Conservation (phyloP, 257 asterid genomes). For the Lycium ferocissimum region DNA sequence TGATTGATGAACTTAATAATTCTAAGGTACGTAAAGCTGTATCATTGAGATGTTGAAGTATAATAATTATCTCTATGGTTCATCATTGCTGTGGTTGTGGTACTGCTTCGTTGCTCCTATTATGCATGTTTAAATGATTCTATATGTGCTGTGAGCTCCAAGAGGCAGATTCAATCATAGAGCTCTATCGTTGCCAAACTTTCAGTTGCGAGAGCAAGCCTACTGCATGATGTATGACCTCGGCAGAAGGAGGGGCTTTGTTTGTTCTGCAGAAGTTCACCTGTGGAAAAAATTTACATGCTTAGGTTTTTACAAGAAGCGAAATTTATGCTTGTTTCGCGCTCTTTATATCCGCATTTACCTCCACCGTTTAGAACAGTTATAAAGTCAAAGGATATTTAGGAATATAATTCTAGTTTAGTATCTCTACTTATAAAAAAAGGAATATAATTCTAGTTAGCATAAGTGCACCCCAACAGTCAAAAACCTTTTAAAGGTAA, state of each 20-base stretch:
- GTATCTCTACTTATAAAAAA: no score
- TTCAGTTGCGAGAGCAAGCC: not conserved
- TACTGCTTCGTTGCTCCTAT: conserved; percentile 25
- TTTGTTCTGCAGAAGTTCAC: conserved; percentile 8
- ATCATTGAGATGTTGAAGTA: conserved; percentile 20
- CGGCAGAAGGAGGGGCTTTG: not conserved
- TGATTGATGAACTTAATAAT: conserved; percentile 68
- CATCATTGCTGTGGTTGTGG: not conserved
- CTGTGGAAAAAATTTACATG: not conserved
- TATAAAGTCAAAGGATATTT: conserved; percentile 8
- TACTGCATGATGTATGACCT: not conserved
- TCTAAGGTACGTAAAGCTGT: conserved; percentile 65
- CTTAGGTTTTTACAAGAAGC: not conserved
- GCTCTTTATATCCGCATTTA: not conserved
- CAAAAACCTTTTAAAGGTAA: not conserved
- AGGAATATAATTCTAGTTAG: not conserved
- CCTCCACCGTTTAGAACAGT: not conserved
- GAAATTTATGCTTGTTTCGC: not conserved
- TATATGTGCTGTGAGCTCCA: conserved; percentile 21
- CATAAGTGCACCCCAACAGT: not conserved
- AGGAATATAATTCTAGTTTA: not conserved
- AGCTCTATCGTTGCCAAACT: not conserved
- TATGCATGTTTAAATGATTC: not conserved
- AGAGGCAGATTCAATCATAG: not conserved
- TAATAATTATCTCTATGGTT: not conserved